Evolutionary conservation across 306 rosid genomes (phyloP).

Genomic region (Cicer arietinum): DNA sequence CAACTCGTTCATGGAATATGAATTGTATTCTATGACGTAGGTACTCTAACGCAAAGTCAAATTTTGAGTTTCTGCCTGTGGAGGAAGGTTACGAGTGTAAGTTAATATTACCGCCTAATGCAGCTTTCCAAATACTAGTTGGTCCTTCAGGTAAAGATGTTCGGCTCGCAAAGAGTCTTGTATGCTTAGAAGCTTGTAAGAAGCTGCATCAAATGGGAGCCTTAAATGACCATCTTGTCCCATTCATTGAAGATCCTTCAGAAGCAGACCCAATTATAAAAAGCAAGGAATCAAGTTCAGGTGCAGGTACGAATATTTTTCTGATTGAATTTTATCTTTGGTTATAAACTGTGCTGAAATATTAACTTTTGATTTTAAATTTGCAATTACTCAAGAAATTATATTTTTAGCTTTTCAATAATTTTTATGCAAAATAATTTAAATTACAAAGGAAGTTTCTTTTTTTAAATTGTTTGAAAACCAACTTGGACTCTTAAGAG

Average conservation of each 20-base stretch:
- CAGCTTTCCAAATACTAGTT: conserved; percentile 68
- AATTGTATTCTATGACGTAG: conserved; percentile 52
- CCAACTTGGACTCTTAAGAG: not conserved
- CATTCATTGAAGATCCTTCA: conserved; percentile 53
- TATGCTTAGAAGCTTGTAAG: conserved; percentile 92
- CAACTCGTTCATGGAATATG: conserved; percentile 24
- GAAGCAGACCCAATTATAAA: conserved; percentile 45
- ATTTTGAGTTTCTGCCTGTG: conserved; percentile 48
- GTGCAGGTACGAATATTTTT: conserved; percentile 64
- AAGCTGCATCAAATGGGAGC: conserved; percentile 84
- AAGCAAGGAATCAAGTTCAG: conserved; percentile 59
- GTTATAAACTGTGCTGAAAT: conserved; percentile 16
- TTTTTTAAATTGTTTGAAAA: not conserved
- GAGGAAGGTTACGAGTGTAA: conserved; percentile 64
- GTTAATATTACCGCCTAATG: conserved; percentile 74
- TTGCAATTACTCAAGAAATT: not conserved
- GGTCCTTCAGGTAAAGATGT: conserved; percentile 68
- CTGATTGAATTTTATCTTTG: conserved; percentile 26
- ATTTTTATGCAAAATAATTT: not conserved
- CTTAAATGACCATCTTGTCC: conserved; percentile 83
- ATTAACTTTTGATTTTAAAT: conserved; percentile 18
- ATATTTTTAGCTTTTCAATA: conserved; percentile 3
- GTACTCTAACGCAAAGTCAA: conserved; percentile 66
- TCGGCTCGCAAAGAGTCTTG: conserved; percentile 74
- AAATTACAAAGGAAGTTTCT: not conserved